These are phyloP conservation scores for Lolium rigidum DNA, from an alignment of 176 grass and related monocot genomes.

Conservation along the genomic window DNA sequence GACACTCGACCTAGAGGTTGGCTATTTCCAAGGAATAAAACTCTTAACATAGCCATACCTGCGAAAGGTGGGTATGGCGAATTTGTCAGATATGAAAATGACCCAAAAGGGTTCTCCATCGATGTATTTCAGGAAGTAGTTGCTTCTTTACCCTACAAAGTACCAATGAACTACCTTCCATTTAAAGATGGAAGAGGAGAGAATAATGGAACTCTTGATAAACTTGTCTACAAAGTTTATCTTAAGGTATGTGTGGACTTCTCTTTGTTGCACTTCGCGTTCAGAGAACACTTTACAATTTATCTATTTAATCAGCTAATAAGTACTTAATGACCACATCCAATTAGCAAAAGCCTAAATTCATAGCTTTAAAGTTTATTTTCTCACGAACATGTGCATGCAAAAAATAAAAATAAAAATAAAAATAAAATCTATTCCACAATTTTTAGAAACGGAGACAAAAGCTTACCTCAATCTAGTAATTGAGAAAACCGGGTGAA, in stretches of 20 bases:
- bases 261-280: background rate
- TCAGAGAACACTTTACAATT: background rate
- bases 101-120: conserved; percentile 43
- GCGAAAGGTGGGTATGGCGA: conserved; percentile 49
- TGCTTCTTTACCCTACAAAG: conserved; percentile 39
- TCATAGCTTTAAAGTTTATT: too few relatives aligned
- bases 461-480: too few relatives aligned
- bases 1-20: conserved; percentile 55
- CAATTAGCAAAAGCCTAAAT: background rate
- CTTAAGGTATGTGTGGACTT: background rate
- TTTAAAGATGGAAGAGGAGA: conserved; percentile 41
- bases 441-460: too few relatives aligned
- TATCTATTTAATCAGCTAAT: background rate
- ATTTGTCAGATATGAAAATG: conserved; percentile 40
- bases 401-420: background rate
- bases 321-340: background rate
- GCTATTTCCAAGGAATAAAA: conserved; percentile 31
- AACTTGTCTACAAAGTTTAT: too few relatives aligned
- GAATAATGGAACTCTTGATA: conserved; percentile 47
- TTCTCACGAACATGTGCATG: background rate
- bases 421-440: too few relatives aligned
- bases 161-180: conserved; percentile 3
- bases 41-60: conserved; percentile 57
- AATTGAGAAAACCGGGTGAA: too few relatives aligned
- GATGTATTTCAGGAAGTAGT: conserved; percentile 62